Evolutionary conservation across 164 flowering plant species (phyloP).

Genomic region (Chloranthus sessilifolius): DNA sequence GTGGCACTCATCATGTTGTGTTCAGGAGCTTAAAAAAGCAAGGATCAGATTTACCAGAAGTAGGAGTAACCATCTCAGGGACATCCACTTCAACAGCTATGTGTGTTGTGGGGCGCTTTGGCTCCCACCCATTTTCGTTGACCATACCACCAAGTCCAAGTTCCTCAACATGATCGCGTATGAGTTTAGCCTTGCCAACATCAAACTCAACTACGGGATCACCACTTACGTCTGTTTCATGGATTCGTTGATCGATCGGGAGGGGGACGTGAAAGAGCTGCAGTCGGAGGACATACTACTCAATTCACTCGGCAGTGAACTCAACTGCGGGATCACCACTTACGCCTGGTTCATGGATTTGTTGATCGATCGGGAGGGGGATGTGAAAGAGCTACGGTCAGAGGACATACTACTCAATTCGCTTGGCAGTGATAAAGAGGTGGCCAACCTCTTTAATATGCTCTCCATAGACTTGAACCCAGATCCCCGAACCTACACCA

Average conservation of each 20-base stretch:
- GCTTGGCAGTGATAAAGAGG: slow-evolving; percentile 25
- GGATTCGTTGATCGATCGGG: slow-evolving; percentile 5
- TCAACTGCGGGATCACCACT: not conserved
- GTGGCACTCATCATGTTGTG: not conserved
- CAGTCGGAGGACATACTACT: not conserved
- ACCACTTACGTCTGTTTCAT: slow-evolving; percentile 17
- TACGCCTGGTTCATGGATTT: not conserved
- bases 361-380: slow-evolving; percentile 8
- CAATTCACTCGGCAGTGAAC: not conserved
- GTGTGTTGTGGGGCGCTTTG: not conserved
- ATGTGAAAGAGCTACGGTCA: slow-evolving; percentile 17
- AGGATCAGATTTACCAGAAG: slow-evolving; percentile 5
- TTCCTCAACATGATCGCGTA: slow-evolving; percentile 8
- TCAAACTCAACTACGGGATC: not conserved
- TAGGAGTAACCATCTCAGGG: not conserved
- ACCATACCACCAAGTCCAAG: not conserved
- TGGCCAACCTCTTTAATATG: slow-evolving; percentile 20
- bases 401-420: slow-evolving; percentile 10
- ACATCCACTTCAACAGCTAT: not conserved
- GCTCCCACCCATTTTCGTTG: slow-evolving; percentile 2
- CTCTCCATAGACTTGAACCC: slow-evolving; percentile 14
- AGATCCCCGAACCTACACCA: not conserved
- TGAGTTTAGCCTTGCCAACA: not conserved
- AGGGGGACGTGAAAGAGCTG: not conserved
- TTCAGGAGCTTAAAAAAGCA: slow-evolving; percentile 4